A percentile compares a stretch with the other conserved stretches of the same genome.
These are phyloP conservation scores for Geosmithia morbida DNA, from an alignment of 2,329 filamentous ascomycete species.

Conservation along the genomic window DNA sequence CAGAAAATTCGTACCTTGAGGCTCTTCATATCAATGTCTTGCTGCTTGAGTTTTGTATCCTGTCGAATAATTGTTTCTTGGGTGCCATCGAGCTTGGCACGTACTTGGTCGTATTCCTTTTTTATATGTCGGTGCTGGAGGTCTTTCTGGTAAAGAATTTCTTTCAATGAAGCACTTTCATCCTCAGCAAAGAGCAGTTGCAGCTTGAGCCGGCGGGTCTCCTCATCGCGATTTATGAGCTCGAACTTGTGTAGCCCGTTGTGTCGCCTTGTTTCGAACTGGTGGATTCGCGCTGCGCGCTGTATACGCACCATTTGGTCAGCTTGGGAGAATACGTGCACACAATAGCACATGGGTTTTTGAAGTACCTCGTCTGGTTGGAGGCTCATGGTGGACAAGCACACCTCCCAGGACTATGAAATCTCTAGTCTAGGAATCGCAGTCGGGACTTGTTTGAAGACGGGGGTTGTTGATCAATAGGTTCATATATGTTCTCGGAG, in stretches of 20 bases:
- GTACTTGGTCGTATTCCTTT: slow-evolving; percentile 22
- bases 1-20: slow-evolving; percentile 25
- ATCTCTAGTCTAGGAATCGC: not conserved
- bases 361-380: not conserved
- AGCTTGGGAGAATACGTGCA: not conserved
- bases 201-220: slow-evolving; percentile 53
- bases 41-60: slow-evolving; percentile 31
- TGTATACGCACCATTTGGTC: slow-evolving; percentile 8
- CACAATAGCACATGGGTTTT: not conserved
- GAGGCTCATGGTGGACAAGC: not conserved
- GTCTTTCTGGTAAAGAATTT: slow-evolving; percentile 45
- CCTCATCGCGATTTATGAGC: slow-evolving; percentile 60
- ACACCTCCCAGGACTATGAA: not conserved
- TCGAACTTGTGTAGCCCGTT: slow-evolving; percentile 49
- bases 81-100: slow-evolving; percentile 25
- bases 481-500: not conserved
- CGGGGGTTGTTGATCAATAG: not conserved
- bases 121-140: slow-evolving; percentile 37
- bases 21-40: slow-evolving; percentile 30
- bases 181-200: slow-evolving; percentile 58
- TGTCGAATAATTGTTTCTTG: slow-evolving; percentile 27
- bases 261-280: slow-evolving; percentile 58
- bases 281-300: slow-evolving; percentile 30
- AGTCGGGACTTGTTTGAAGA: not conserved
- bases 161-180: slow-evolving; percentile 55